phyloP scores from a whole-genome alignment of 805 yeast species.

The Danielia oregonensis region DNA sequence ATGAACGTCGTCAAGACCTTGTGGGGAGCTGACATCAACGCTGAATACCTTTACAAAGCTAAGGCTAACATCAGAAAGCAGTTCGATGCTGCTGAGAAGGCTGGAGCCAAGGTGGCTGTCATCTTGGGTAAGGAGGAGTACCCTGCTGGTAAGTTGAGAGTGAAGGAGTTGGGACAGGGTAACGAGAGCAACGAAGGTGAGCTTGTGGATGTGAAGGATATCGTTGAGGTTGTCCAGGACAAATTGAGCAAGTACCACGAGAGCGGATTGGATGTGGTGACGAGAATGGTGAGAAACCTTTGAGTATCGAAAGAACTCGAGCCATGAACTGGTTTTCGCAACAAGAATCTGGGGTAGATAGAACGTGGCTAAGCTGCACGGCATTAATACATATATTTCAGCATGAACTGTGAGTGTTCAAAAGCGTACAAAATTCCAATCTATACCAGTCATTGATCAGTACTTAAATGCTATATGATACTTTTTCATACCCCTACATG shows the following conservation, averaged over 20 bases:
- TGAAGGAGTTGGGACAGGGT: conserved; percentile 86
- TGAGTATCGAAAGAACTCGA: conserved; percentile 18
- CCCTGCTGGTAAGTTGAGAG: conserved; percentile 74
- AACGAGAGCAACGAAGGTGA: conserved; percentile 84
- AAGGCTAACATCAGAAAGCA: conserved; percentile 95
- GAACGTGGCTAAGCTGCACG: too few relatives aligned
- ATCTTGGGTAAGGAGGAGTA: conserved; percentile 95
- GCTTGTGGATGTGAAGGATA: conserved; percentile 57
- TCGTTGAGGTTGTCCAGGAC: conserved; percentile 46
- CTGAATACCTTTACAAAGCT: conserved; percentile 88
- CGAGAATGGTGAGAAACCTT: conserved; percentile 58
- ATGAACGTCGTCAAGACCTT: conserved; percentile 78
- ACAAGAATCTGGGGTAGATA: too few relatives aligned
- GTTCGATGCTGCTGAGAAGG: conserved; percentile 94
- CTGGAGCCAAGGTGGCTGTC: conserved; percentile 87
- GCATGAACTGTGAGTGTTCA: too few relatives aligned
- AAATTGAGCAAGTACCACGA: conserved; percentile 35
- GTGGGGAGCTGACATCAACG: conserved; percentile 86
- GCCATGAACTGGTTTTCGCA: too few relatives aligned
- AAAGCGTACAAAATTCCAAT: too few relatives aligned
- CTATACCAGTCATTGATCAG: too few relatives aligned
- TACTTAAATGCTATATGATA: too few relatives aligned
- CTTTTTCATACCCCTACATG: too few relatives aligned
- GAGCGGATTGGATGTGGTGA: conserved; percentile 61
- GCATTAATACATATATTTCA: too few relatives aligned